Percentiles rank a stretch among this genome's conserved stretches.
These are phyloP conservation scores for Platanus orientalis DNA, from an alignment of 164 flowering plant genomes.

Conservation along the genomic window DNA sequence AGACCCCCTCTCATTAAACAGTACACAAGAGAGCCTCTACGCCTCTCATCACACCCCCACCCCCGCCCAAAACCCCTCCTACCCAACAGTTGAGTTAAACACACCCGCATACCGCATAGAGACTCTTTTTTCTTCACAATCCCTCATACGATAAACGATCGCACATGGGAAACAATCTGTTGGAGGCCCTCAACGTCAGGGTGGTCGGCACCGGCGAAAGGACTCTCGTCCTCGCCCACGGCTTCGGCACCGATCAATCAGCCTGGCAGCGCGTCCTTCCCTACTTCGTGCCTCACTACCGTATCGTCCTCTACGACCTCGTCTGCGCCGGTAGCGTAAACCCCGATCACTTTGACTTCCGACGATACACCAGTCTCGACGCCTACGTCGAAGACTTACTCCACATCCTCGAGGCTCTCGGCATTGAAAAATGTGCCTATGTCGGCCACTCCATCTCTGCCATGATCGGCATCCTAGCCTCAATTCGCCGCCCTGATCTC, in stretches of 20 bases:
- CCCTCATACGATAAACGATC: too few species aligned
- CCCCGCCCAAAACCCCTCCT: neutral
- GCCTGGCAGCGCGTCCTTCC: slow-evolving; percentile 88
- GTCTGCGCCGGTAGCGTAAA: slow-evolving; percentile 95
- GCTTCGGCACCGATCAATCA: slow-evolving; percentile 95
- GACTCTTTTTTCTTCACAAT: neutral
- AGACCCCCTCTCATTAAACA: too few species aligned
- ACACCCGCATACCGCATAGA: too few species aligned
- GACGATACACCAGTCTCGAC: slow-evolving; percentile 73
- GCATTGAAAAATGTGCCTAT: slow-evolving; percentile 52
- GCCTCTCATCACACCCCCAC: neutral
- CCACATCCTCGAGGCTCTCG: slow-evolving; percentile 63
- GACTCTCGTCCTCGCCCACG: slow-evolving; percentile 74
- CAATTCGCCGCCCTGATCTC: slow-evolving; percentile 82
- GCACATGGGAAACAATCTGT: slow-evolving; percentile 35
- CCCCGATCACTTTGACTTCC: slow-evolving; percentile 81
- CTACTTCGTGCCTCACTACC: slow-evolving; percentile 45
- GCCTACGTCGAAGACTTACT: slow-evolving; percentile 84
- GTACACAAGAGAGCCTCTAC: too few species aligned
- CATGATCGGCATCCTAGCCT: slow-evolving; percentile 81
- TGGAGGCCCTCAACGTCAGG: slow-evolving; percentile 77
- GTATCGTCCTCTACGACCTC: slow-evolving; percentile 73
- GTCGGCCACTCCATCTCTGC: slow-evolving; percentile 98
- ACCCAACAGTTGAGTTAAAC: too few species aligned
- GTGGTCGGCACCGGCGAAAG: slow-evolving; percentile 62